Percentiles rank a stretch among this genome's conserved stretches.
Conservation (phyloP, 176 grass and related monocot genomes). For the Oryza meridionalis region DNA sequence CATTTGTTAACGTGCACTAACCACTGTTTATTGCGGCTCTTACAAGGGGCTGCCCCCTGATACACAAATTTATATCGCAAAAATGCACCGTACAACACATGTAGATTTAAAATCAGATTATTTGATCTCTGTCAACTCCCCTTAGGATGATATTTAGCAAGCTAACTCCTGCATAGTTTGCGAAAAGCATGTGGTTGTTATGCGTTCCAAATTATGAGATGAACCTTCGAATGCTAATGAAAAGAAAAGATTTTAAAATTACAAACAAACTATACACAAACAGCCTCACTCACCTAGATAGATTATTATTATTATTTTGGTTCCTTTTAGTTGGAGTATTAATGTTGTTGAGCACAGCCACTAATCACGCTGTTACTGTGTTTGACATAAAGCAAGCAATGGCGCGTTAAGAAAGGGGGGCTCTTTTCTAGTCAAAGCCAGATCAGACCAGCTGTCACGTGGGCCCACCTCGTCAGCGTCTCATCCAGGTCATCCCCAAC, state of each 20-base stretch:
- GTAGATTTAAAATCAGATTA: too few relatives aligned
- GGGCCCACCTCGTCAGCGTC: constrained; percentile 28
- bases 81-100: not conserved
- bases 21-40: constrained; percentile 2
- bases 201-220: not conserved
- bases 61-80: not conserved
- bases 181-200: not conserved
- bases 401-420: not conserved
- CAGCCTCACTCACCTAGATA: too few relatives aligned
- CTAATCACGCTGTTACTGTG: not conserved
- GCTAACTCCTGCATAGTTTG: not conserved
- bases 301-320: not conserved
- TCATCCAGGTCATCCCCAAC: constrained; percentile 35
- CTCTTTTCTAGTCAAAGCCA: constrained; percentile 34
- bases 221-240: not conserved
- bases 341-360: not conserved
- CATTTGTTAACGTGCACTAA: not conserved
- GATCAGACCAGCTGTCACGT: constrained; percentile 49
- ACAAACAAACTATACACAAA: not conserved
- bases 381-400: not conserved
- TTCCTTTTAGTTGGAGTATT: not conserved
- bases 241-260: not conserved
- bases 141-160: not conserved
- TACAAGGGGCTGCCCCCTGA: not conserved
- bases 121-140: not conserved